Evolutionary conservation across 768 basidiomycete genomes (phyloP).

Genomic region (Hygrophorus pudorinus): DNA sequence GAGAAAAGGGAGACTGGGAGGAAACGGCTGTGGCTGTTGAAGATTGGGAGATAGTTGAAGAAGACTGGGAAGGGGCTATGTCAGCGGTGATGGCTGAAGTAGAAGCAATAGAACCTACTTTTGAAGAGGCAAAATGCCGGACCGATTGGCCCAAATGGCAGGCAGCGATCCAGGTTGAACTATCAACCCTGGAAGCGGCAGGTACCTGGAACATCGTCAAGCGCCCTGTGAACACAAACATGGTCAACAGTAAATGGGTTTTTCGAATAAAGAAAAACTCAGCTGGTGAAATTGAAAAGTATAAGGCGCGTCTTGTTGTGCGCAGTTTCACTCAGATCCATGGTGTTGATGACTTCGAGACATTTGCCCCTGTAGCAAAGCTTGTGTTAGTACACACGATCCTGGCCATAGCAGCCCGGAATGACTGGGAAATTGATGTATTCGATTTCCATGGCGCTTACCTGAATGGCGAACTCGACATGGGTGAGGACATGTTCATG

Average conservation of each 20-base stretch:
- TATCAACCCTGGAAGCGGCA: background rate
- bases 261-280: constrained; percentile 5
- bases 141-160: constrained; percentile 7
- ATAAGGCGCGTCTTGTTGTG: constrained; percentile 4
- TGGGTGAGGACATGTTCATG: background rate
- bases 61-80: constrained; percentile 2
- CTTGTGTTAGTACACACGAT: constrained; percentile 1
- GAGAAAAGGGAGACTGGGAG: too few relatives aligned
- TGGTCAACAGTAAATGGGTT: constrained; percentile 4
- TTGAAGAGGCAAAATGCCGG: constrained; percentile 3
- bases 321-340: constrained; percentile 4
- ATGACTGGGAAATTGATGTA: background rate
- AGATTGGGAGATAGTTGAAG: constrained; percentile 4
- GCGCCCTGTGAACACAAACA: background rate
- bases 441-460: constrained; percentile 5
- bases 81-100: constrained; percentile 1
- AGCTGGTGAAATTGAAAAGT: constrained; percentile 2
- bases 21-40: constrained; percentile 1
- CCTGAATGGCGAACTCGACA: constrained; percentile 1
- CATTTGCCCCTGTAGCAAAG: constrained; percentile 2
- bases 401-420: constrained; percentile 3
- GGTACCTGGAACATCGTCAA: constrained; percentile 2
- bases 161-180: constrained; percentile 1
- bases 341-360: constrained; percentile 3
- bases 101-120: constrained; percentile 6